Evolutionary conservation across 2,329 filamentous ascomycete species (phyloP), one percentile per base, ranked within the genome.

Genomic region (Fonsecaea erecta): DNA sequence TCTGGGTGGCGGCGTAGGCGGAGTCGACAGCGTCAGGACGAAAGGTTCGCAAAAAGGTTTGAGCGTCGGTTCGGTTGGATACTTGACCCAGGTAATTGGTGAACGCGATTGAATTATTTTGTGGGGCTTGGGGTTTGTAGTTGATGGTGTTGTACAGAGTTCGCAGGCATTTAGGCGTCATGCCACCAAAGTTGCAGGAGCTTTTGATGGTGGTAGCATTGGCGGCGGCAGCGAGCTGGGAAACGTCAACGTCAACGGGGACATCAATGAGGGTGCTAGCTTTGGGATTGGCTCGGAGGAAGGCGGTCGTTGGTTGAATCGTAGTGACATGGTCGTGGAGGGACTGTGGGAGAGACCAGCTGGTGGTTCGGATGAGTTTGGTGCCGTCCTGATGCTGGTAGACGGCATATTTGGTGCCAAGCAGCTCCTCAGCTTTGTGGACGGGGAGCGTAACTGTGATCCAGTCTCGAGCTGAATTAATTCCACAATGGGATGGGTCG

Each of bases 241-340:
- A 57, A 40, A 63, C 62, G 66, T 56, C 63, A 51, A 73, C 71
- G 43, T 74, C 73, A 24, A 74, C 66, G n/a, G 76, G 71, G 16
- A 75, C 69, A 70, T 72, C 62, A 75, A 69, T 40, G 72, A 64
- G 35, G 71, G 60, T 70, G 8, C 56, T 54, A 6, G 59, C 60
- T 35, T 69, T 65, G 11, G 66, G 67, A 18, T 63, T 70, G 70
- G 78, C 71, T 40, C 80, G 79, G 73, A 85, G 83, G 77, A 88
- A 88, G 0, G 84, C 85, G 55, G 82, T 87, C 1, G 85, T 88
- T 1, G 86, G 86, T 72, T 88, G 85, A 28, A 88, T 83, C 12
- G 83, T 81, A 71, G 87, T 84, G 66, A 88, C 83, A 71, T 86
- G 84, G 55, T 80, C 77, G 71, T 87, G 85, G 3, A 88, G 77